phyloP scores from a whole-genome alignment of 495 filamentous ascomycete species.

The Aspergillus cristatus region DNA sequence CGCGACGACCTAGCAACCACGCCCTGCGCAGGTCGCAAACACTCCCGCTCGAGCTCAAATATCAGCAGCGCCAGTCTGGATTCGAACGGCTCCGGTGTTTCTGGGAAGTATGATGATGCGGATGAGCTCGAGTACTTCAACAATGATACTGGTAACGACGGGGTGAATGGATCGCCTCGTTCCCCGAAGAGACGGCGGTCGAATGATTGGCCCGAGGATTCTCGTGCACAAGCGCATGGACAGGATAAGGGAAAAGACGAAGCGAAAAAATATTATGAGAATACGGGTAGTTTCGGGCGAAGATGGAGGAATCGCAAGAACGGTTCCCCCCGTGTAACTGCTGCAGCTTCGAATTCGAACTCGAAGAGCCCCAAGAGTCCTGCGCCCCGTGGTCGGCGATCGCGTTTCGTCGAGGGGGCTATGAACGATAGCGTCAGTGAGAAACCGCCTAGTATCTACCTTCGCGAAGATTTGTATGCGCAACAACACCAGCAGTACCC shows the following conservation, averaged over 20 bases:
- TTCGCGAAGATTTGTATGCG: conserved; percentile 31
- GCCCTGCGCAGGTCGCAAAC: conserved; percentile 22
- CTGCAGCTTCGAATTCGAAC: conserved; percentile 10
- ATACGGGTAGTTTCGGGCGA: too few species aligned
- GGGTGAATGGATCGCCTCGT: conserved; percentile 13
- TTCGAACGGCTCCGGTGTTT: conserved; percentile 18
- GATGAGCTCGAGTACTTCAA: conserved; percentile 18
- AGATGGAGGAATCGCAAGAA: too few species aligned
- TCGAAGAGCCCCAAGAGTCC: too few species aligned
- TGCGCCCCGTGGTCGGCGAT: conserved; percentile 32
- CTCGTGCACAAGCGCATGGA: too few species aligned
- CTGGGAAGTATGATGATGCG: conserved; percentile 35
- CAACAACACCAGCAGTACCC: too few species aligned
- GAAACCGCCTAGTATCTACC: conserved; percentile 54
- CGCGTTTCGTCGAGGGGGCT: conserved; percentile 61
- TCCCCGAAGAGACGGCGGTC: conserved; percentile 37
- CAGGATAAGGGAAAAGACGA: too few species aligned
- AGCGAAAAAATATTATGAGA: too few species aligned
- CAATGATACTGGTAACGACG: neutral
- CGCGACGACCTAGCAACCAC: conserved; percentile 10
- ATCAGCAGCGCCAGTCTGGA: conserved; percentile 13
- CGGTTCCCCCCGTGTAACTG: conserved; percentile 23
- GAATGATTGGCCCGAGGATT: conserved; percentile 38
- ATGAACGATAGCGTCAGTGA: conserved; percentile 70
- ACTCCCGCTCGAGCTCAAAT: conserved; percentile 14